These are phyloP conservation scores for Hericium rajendrae DNA, from an alignment of 768 basidiomycete genomes.

Conservation along the genomic window DNA sequence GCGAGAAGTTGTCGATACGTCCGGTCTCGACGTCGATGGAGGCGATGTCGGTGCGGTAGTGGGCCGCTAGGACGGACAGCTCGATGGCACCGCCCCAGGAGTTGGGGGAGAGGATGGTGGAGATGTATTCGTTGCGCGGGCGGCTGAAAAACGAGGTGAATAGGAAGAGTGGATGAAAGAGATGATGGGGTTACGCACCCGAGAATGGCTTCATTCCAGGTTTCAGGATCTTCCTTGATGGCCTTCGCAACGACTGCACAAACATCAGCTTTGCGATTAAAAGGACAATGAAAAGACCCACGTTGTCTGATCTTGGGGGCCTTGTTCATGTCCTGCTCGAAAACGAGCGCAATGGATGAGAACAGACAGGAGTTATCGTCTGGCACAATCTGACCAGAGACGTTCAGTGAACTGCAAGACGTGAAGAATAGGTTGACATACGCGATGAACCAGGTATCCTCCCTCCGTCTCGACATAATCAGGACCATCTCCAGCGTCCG, in stretches of 20 bases:
- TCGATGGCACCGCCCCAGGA: conserved; percentile 98
- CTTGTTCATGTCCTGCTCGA: conserved; percentile 72
- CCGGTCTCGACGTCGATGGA: conserved; percentile 91
- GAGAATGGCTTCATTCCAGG: conserved; percentile 78
- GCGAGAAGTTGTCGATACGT: conserved; percentile 72
- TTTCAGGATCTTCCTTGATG: conserved; percentile 60
- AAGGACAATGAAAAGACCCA: conserved; percentile 24
- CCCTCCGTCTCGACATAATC: conserved; percentile 54
- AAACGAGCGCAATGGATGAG: conserved; percentile 75
- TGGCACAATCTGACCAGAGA: conserved; percentile 59
- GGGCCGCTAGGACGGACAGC: conserved; percentile 71
- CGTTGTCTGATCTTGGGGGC: conserved; percentile 66
- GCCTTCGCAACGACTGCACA: conserved; percentile 71
- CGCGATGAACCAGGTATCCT: conserved; percentile 66
- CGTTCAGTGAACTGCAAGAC: background rate
- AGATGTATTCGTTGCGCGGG: conserved; percentile 61
- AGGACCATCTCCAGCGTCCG: conserved; percentile 29
- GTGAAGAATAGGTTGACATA: conserved; percentile 22
- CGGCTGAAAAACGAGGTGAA: conserved; percentile 29
- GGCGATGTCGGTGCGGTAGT: conserved; percentile 80
- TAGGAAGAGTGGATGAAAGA: background rate
- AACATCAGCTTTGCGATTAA: background rate
- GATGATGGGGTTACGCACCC: conserved; percentile 44
- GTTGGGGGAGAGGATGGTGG: conserved; percentile 66
- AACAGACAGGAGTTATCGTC: conserved; percentile 97